Evolutionary conservation across 2,329 filamentous ascomycete species (phyloP), one percentile per base, ranked within the genome.

Genomic region (Ophiostoma sp.): DNA sequence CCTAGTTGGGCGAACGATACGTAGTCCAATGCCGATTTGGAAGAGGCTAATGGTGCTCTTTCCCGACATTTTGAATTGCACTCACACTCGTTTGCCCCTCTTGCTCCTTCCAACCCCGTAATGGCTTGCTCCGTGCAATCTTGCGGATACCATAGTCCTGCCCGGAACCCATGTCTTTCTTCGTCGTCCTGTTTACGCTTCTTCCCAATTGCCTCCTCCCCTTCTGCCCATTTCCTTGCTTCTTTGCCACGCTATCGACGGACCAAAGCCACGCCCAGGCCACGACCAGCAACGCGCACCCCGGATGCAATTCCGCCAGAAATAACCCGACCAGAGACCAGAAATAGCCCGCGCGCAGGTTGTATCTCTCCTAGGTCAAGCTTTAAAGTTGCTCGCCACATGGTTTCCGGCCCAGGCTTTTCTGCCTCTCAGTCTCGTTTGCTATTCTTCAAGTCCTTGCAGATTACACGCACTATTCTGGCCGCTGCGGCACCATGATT

Each of bases 351-450:
- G 12, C 28, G 45, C 28, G 66, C 66, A 52, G 25, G 66, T 55
- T 69, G 66, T 55, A 36, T 69, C 66, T 39, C 66, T 69, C 28
- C 66, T 36, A 12, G 66, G 66, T 36, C 45, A 69, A 22, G 45
- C 17, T 59, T 70, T n/a, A 59, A 25, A 70, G 48, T n/a, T 45
- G 68, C 22, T n/a, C 17, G 50, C 50, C 68, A 70, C 42, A 55
- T 69, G 42, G 45, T 15, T 31, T 12, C 15, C 59, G 33, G n/a
- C 33, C 33, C 3, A n/a, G 59, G 19, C 2, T 39, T 28, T n/a
- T 42, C 59, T 63, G n/a, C n/a, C n/a, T n/a, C n/a, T n/a, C n/a
- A n/a, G n/a, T n/a, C n/a, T 36, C 36, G 31, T 63, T 42, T 63
- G 59, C 59, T 63, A 63, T 39, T 63, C n/a, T 25, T 22, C 31